Conservation (phyloP, 78 protist genomes). For the Planoprotostelium fungivorum region DNA sequence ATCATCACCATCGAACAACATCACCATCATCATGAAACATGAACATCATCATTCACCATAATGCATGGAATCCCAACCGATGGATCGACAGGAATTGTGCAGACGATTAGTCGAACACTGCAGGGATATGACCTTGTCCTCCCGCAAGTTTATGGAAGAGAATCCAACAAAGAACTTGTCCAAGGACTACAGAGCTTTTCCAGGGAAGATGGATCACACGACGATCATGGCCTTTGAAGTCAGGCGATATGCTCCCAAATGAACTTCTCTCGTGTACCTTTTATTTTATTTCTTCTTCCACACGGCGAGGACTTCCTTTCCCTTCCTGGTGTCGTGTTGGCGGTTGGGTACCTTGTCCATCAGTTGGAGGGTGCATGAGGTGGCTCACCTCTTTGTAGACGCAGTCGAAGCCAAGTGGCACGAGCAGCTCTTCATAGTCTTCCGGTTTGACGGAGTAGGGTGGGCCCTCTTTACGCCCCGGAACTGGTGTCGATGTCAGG, state of each 20-base stretch:
- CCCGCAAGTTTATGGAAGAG: slow-evolving; percentile 47
- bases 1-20: neutral
- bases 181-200: slow-evolving; percentile 40
- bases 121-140: slow-evolving; percentile 25
- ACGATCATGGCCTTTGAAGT: slow-evolving; percentile 43
- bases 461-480: neutral
- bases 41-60: slow-evolving; percentile 6
- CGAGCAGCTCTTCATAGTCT: neutral
- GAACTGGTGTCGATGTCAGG: too few species aligned
- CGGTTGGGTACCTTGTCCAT: too few species aligned
- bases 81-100: neutral
- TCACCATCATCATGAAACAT: neutral
- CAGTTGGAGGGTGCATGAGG: too few species aligned
- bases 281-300: too few species aligned
- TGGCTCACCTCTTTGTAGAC: neutral
- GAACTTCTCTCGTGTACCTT: too few species aligned
- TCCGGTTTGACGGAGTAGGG: neutral
- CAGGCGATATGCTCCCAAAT: neutral
- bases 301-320: too few species aligned
- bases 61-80: too few species aligned
- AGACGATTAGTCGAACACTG: slow-evolving; percentile 34
- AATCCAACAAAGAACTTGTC: slow-evolving; percentile 37
- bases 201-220: slow-evolving; percentile 64
- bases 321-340: too few species aligned
- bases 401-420: neutral